A percentile compares a stretch with the other conserved stretches of the same genome.
These are phyloP conservation scores for Neurospora tetraspora DNA, from an alignment of 495 filamentous ascomycete genomes.

Conservation along the genomic window DNA sequence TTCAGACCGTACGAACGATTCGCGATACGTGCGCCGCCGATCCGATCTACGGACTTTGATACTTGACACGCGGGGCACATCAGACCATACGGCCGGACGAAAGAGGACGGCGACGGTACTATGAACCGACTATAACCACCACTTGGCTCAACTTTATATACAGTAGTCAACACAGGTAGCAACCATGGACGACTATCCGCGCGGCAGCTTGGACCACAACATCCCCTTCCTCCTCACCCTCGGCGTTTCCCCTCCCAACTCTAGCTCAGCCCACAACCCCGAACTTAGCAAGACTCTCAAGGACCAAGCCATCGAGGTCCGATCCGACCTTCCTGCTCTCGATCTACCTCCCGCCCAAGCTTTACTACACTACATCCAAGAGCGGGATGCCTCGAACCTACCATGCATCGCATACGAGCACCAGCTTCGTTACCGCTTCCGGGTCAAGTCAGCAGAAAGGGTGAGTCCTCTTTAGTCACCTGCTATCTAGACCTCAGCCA, in stretches of 20 bases:
- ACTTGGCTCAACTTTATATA: background rate
- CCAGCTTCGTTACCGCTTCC: constrained; percentile 43
- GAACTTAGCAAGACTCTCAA: constrained; percentile 41
- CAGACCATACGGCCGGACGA: background rate
- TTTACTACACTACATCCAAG: constrained; percentile 58
- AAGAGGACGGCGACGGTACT: background rate
- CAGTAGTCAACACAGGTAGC: background rate
- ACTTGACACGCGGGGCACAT: background rate
- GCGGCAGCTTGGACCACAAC: constrained; percentile 71
- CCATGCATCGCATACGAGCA: constrained; percentile 47
- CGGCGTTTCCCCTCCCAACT: constrained; percentile 43
- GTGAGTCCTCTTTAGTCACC: constrained; percentile 37
- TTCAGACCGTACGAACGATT: background rate
- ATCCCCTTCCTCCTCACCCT: constrained; percentile 71
- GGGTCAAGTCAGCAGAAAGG: constrained; percentile 63
- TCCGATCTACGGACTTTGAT: background rate
- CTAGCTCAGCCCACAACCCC: constrained; percentile 17
- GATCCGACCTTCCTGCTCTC: constrained; percentile 58
- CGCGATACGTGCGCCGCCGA: background rate
- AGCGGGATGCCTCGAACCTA: constrained; percentile 50
- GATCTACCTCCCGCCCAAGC: constrained; percentile 52
- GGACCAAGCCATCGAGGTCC: constrained; percentile 49
- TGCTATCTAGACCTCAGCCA: background rate
- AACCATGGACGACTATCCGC: constrained; percentile 78
- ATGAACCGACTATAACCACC: background rate